Conservation (phyloP, 2,329 filamentous ascomycete species). For the Hypoxylon rubiginosum region DNA sequence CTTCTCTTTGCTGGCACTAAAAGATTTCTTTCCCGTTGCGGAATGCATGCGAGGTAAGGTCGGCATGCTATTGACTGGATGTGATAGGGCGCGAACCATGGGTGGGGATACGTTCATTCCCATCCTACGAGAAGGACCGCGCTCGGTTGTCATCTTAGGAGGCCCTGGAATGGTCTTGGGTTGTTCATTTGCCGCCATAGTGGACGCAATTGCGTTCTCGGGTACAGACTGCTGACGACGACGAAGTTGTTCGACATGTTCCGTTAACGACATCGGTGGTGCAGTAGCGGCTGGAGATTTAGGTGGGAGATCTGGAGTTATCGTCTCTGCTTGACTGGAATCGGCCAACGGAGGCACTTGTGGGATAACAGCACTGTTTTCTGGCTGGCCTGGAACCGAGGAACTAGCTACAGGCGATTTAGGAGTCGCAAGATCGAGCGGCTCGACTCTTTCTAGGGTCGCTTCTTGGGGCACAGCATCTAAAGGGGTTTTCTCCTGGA, state of each 20-base stretch:
- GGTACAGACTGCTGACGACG: slow-evolving; percentile 60
- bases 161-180: slow-evolving; percentile 31
- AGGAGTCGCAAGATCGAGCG: slow-evolving; percentile 63
- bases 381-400: slow-evolving; percentile 24
- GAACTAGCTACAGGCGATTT: slow-evolving; percentile 49
- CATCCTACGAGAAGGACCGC: slow-evolving; percentile 59
- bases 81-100: slow-evolving; percentile 66
- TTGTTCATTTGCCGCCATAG: slow-evolving; percentile 42
- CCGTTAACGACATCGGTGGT: slow-evolving; percentile 47
- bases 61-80: slow-evolving; percentile 58
- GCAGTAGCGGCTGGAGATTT: slow-evolving; percentile 2
- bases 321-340: slow-evolving; percentile 36
- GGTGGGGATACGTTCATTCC: slow-evolving; percentile 65
- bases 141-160: slow-evolving; percentile 50
- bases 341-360: slow-evolving; percentile 44
- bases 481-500: slow-evolving; percentile 32
- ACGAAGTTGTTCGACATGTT: slow-evolving; percentile 59
- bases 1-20: slow-evolving; percentile 50
- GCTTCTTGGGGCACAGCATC: slow-evolving; percentile 48
- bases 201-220: slow-evolving; percentile 48
- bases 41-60: slow-evolving; percentile 63
- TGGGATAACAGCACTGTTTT: slow-evolving; percentile 28
- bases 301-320: slow-evolving; percentile 42
- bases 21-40: slow-evolving; percentile 58
- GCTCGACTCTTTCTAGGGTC: slow-evolving; percentile 63